Base-by-base conservation (phyloP, 148 eudicot species). In the Chenopodium album region DNA sequence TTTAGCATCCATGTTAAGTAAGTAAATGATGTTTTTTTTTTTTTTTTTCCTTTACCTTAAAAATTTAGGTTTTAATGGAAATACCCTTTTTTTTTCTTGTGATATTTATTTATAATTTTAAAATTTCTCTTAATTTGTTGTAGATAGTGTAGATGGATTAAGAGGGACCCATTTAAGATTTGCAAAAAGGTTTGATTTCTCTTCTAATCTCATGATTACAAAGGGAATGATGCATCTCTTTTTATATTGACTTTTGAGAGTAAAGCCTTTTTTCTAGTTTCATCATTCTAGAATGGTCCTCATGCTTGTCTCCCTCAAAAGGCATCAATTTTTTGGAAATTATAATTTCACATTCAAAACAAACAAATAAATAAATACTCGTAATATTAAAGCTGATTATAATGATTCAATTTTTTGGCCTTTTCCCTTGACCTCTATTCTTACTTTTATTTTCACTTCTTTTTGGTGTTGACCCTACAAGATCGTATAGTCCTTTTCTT, bases 211-310 rank as follows among this genome's bases (percentile, higher is more conserved):
- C 79, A 84, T 83, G 65, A 84, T 86, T 81, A 78, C 62, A 81
- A 67, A 34, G 66, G 81, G 76, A 67, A 82, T 76, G 78, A 78
- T 86, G 68, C 16, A 20, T 83, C 86, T 81, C 84, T 75, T 84
- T 81, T 84, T 81, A 79, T 60, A 81, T 84, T 86, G 86, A 86
- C 88, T 84, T 83, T 62, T 80, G 82, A 77, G 34, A 75, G 46
- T 79, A 20, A 41, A 41, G 44, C 47, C 37, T 54, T 22, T 65
- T 76, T 52, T 82, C 68, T 50, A 22, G 64, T 72, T 83, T 76
- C 78, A 78, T 81, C 32, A 71, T 80, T 81, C 71, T 76, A 32
- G 46, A 13, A 50, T 81, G 78, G 86, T 81, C 82, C 84, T 34
- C 81, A 84, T 78, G 80, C 81, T 28, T 86, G 86, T 81, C 80